Evolutionary conservation across 352 stramenopile species (phyloP).

Genomic region (Globisporangium solare): DNA sequence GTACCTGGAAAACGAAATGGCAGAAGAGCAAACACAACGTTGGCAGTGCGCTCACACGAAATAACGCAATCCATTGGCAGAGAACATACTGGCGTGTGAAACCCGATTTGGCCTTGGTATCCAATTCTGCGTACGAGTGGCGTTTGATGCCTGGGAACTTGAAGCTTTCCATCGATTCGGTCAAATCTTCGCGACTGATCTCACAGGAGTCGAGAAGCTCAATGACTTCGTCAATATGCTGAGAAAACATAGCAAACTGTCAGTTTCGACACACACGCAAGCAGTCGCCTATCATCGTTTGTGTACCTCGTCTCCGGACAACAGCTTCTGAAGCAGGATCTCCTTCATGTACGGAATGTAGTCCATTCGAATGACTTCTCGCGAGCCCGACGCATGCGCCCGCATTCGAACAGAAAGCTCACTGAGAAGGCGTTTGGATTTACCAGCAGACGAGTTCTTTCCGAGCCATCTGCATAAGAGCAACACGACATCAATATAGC

Average conservation of each 20-base stretch:
- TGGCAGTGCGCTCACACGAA: neutral
- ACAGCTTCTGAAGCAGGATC: conserved; percentile 75
- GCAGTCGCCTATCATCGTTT: neutral
- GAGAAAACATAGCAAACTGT: neutral
- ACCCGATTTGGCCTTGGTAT: conserved; percentile 88
- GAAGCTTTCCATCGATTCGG: conserved; percentile 95
- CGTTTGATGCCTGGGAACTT: conserved; percentile 75
- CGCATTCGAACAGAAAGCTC: conserved; percentile 96
- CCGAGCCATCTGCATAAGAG: conserved; percentile 90
- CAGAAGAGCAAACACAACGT: conserved; percentile 2
- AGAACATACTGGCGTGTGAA: conserved; percentile 88
- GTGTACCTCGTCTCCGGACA: conserved; percentile 66
- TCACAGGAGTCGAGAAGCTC: conserved; percentile 96
- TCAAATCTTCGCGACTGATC: conserved; percentile 95
- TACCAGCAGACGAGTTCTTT: conserved; percentile 95
- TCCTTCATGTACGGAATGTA: conserved; percentile 90
- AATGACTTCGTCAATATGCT: conserved; percentile 90
- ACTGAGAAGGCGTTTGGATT: conserved; percentile 92
- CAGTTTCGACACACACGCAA: neutral
- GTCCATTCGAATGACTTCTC: conserved; percentile 85
- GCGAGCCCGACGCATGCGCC: conserved; percentile 75
- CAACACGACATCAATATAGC: conserved; percentile 15
- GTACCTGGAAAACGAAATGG: conserved; percentile 43
- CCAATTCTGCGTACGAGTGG: conserved; percentile 70
- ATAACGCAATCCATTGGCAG: neutral